Conservation (phyloP, 1,284 basidiomycete species). For the Agroathelia rolfsii region DNA sequence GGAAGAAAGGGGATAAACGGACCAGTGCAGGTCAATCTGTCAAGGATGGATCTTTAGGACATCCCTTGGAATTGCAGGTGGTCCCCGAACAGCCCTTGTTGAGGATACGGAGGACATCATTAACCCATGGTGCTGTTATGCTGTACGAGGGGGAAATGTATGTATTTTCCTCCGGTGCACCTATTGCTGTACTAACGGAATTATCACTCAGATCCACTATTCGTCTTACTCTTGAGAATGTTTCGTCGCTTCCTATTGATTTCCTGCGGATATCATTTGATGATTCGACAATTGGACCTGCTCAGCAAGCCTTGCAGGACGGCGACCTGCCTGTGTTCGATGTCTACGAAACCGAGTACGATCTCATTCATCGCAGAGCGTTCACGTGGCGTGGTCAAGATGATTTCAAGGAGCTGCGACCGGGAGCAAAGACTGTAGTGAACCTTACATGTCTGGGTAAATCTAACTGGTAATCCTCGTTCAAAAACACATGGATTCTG, state of each 20-base stretch:
- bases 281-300: conserved; percentile 76
- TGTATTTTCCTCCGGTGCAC: conserved; percentile 17
- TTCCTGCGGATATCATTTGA: conserved; percentile 81
- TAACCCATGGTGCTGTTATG: conserved; percentile 88
- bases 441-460: conserved; percentile 78
- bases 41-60: conserved; percentile 31
- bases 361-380: conserved; percentile 68
- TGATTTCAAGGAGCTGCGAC: conserved; percentile 45
- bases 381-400: conserved; percentile 66
- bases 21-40: conserved; percentile 17
- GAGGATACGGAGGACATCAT: conserved; percentile 75
- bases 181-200: conserved; percentile 4
- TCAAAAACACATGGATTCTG: not conserved
- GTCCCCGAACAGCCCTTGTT: conserved; percentile 82
- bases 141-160: conserved; percentile 89
- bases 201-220: conserved; percentile 59
- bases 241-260: conserved; percentile 73
- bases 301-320: conserved; percentile 69
- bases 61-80: conserved; percentile 68
- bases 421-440: conserved; percentile 64
- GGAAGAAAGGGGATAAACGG: conserved; percentile 37
- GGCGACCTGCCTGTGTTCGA: conserved; percentile 76
- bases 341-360: conserved; percentile 85
- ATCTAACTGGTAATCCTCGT: conserved; percentile 67
- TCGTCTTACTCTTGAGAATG: conserved; percentile 81